Percentiles rank a stretch among this genome's conserved stretches.
These are phyloP conservation scores for Kappamyces sp. DNA, from an alignment of 192 early-diverging fungal genomes.

Conservation along the genomic window DNA sequence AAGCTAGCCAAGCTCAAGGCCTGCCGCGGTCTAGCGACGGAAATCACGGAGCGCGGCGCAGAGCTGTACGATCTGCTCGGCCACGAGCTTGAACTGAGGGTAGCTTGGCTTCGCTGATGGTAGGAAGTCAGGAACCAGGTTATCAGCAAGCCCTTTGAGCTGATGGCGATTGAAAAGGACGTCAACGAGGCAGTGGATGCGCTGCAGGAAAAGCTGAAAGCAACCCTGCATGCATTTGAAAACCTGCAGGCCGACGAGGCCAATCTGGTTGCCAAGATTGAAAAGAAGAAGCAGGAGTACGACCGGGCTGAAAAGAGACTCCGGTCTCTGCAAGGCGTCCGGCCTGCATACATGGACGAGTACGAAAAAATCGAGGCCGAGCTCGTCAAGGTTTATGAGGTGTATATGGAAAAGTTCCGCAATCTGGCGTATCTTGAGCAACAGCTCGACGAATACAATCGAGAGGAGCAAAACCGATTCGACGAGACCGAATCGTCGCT, in stretches of 20 bases:
- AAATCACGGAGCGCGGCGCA: slow-evolving; percentile 43
- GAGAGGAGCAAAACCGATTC: slow-evolving; percentile 47
- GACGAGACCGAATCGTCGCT: slow-evolving; percentile 47
- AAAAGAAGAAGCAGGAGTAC: slow-evolving; percentile 47
- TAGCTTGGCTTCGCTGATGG: slow-evolving; percentile 1
- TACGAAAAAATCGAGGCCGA: slow-evolving; percentile 53
- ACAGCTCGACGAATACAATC: slow-evolving; percentile 48
- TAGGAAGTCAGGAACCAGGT: slow-evolving; percentile 35
- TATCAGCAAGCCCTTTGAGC: slow-evolving; percentile 47
- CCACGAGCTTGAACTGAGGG: slow-evolving; percentile 34
- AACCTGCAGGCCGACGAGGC: slow-evolving; percentile 40
- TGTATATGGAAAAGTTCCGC: slow-evolving; percentile 46
- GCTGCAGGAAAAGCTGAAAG: slow-evolving; percentile 23
- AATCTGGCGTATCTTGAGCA: slow-evolving; percentile 49
- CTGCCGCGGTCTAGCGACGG: slow-evolving; percentile 36
- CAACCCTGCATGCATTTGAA: slow-evolving; percentile 26
- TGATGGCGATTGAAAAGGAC: slow-evolving; percentile 33
- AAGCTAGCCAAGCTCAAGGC: slow-evolving; percentile 37
- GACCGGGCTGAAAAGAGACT: slow-evolving; percentile 49
- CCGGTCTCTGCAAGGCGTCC: slow-evolving; percentile 42
- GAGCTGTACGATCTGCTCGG: slow-evolving; percentile 41
- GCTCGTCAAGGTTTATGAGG: slow-evolving; percentile 38
- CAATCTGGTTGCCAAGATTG: slow-evolving; percentile 46
- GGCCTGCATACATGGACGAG: slow-evolving; percentile 59
- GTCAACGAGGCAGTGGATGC: slow-evolving; percentile 34